Percentiles rank a stretch among this genome's conserved stretches.
Evolutionary conservation across 345 rosid genomes (phyloP).

Genomic region (Corchorus capsularis): DNA sequence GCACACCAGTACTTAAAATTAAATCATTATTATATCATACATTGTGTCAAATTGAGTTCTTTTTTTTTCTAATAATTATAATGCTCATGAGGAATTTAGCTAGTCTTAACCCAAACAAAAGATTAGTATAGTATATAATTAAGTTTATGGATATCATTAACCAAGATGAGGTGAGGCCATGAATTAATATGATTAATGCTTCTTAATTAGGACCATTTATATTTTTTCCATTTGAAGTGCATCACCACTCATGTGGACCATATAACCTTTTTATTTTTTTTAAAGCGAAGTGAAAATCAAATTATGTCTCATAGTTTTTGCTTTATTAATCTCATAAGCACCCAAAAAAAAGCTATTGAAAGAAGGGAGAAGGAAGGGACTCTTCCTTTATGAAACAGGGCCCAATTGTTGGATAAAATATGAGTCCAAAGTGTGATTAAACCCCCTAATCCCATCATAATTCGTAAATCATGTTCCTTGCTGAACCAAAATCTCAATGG

Average conservation of each 20-base stretch:
- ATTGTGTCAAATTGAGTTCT: not conserved
- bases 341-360: not conserved
- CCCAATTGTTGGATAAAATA: not conserved
- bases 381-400: not conserved
- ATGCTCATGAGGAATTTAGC: not conserved
- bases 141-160: not conserved
- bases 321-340: not conserved
- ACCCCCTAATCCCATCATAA: not conserved
- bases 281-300: not conserved
- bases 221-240: not conserved
- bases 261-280: not conserved
- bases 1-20: too few relatives aligned
- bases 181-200: not conserved
- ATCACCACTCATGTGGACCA: constrained; percentile 3
- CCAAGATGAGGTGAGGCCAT: not conserved
- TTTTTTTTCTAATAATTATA: not conserved
- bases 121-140: not conserved
- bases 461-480: not conserved
- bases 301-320: not conserved
- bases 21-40: too few relatives aligned
- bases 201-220: not conserved
- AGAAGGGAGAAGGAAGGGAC: too few relatives aligned
- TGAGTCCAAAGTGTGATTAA: not conserved
- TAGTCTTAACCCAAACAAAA: not conserved
- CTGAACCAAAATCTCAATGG: not conserved